Base-by-base conservation (phyloP, 768 basidiomycete genomes). In the Mycena sanguinolenta region DNA sequence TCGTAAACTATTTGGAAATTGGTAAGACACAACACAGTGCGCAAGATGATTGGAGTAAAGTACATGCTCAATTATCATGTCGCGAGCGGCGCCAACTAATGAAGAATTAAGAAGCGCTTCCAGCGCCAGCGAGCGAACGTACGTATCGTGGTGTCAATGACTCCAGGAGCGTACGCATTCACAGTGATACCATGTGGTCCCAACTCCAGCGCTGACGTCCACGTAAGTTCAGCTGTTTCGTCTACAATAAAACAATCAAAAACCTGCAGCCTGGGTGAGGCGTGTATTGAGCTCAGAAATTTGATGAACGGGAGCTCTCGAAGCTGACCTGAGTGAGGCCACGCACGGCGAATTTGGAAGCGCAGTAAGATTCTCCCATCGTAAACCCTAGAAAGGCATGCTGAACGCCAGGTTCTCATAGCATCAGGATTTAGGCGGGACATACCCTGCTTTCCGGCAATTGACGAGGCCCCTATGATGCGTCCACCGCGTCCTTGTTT, bases 311-410 rank as follows among this genome's bases (percentile, higher is more conserved):
- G 16, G 13, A 50, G 14, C 8, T 2, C 5, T 2, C 25, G 10
- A 30, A 74, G 77, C 36, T 52, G 34, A 70, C 72, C 69, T 85
- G 84, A 0, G 86, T 85, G 30, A 87, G 71, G 16, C 82, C 84
- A 30, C 84, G 76, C 0, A 87, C 52, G 4, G 84, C 84, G 71
- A 84, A 85, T 71, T 87, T 86, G 4, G 81, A 81, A 0, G 79
- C 74, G 49, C 73, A 74, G 65, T 86, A 87, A 7, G 78, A 69
- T 21, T 65, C 50, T 25, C 74, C 32, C 12, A 42, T 28, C 16
- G 55, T 62, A 8, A 42, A 16, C 5, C 73, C 69, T 9, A 38
- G 19, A 8, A 2, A n/a, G n/a, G n/a, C n/a, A 9, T 1, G 12
- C 28, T 42, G 42, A 2, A 7, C 21, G 28, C 21, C 28, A 34